phyloP scores from a whole-genome alignment of 1,284 basidiomycete species.

The Caloboletus firmus region DNA sequence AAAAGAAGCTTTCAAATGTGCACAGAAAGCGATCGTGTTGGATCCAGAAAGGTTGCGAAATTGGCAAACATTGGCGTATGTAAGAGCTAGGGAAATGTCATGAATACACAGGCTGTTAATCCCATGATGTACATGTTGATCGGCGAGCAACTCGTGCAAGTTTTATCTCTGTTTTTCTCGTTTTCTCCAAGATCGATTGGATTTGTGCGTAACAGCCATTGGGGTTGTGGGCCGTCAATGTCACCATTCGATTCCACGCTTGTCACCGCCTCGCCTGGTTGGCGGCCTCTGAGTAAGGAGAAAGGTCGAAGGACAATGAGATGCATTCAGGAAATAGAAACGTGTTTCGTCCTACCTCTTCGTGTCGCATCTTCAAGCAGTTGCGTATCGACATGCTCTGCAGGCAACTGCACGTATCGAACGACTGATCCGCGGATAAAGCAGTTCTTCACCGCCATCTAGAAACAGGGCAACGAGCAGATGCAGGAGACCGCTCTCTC shows the following conservation, averaged over 20 bases:
- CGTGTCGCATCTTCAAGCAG: constrained; percentile 96
- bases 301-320: constrained; percentile 5
- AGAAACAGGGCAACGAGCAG: constrained; percentile 2
- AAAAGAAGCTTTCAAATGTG: constrained; percentile 41
- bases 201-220: not conserved
- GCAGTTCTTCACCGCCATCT: constrained; percentile 99
- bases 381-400: constrained; percentile 93
- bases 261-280: constrained; percentile 56
- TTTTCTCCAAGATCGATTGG: not conserved
- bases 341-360: constrained; percentile 61
- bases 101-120: constrained; percentile 20
- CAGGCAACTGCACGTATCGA: constrained; percentile 93
- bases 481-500: not conserved
- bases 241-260: not conserved
- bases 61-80: constrained; percentile 64
- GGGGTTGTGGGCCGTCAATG: not conserved
- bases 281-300: constrained; percentile 44
- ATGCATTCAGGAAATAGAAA: not conserved
- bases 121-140: not conserved
- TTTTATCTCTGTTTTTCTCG: not conserved
- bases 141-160: not conserved
- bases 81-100: constrained; percentile 36
- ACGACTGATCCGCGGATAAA: constrained; percentile 99
- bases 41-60: constrained; percentile 57
- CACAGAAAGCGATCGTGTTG: constrained; percentile 69